Base-by-base conservation (phyloP, 2,329 filamentous ascomycete genomes). In the Ophiostoma sp. region DNA sequence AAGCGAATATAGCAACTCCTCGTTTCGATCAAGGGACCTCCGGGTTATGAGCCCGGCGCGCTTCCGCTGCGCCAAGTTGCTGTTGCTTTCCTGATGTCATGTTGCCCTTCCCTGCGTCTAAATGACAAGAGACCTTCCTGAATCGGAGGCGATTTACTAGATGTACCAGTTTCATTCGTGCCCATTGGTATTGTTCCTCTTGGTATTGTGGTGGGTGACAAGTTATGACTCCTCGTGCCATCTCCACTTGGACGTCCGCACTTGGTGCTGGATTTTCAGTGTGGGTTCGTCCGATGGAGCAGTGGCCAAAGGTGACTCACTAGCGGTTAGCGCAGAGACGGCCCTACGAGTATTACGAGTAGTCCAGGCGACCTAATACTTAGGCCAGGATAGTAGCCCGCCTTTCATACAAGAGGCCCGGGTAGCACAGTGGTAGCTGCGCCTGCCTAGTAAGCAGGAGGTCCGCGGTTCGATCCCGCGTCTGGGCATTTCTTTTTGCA, bases 21-120 rank as follows among this genome's bases (percentile, higher is more conserved):
- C 66, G 69, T 70, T 70, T 70, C 69, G 69, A 70, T 70, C 69
- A 68, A 70, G 69, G 69, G 69, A 70, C 69, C 69, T 70, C 69
- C 69, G 69, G 69, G 69, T 70, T 70, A 70, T 70, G 69, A 70
- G 69, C 69, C 69, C 69, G 69, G 69, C 69, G 69, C 69, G 69
- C 69, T 70, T 70, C 69, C 69, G 64, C 69, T 70, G 69, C 69
- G 69, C 69, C 69, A 70, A 70, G 66, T 70, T 70, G 69, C 69
- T 70, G 63, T 64, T 67, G 65, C 47, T 60, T 67, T 49, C 27
- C 40, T 58, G 40, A 42, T 69, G 58, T 27, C 18, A 27, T 5
- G 58, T 36, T 8, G 8, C 58, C 64, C 47, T 42, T 63, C 42
- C 63, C 27, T 12, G 18, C 42, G 49, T n/a, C 60, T 36, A 68